Evolutionary conservation across 1,284 basidiomycete genomes (phyloP), one percentile per base, ranked within the genome.

Genomic region (Hypsizygus ulmarius): DNA sequence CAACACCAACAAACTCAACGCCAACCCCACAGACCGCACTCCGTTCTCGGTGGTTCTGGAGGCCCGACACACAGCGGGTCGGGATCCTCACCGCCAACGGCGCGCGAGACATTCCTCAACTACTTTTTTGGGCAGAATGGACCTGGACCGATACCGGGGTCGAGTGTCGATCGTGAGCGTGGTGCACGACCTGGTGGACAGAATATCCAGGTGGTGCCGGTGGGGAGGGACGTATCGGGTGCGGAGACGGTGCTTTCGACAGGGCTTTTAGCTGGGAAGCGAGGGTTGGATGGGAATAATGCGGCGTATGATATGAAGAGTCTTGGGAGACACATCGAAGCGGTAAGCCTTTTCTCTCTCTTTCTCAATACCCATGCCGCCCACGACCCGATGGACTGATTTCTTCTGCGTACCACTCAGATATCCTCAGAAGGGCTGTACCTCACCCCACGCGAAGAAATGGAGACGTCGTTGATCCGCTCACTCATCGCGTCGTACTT

Each of bases 221-320:
- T 73, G 7, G 87, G 86, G 12, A 66, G 84, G 42, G 86, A 89
- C 53, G 56, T 84, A 29, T 79, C 78, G 12, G 78, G 72, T 5
- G 63, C 68, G 10, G 82, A 85, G 49, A 63, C 70, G 9, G 50
- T 70, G 19, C 64, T 79, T 41, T 72, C 74, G 18, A 67, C 75
- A 9, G 85, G 86, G 1, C 62, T 87, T 29, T 74, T 87, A 79
- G 77, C 80, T 36, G 78, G 83, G 27, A 85, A 79, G 67, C 67
- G 81, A 47, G 72, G 72, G 25, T 64, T 88, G 42, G 91, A 93
- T 60, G 87, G 84, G 45, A 87, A 77, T 63, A 89, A 80, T 59
- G 90, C 94, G 40, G 94, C 92, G 32, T 98, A 85, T 67, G 95
- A 99, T 67, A 99, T 99, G 97, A 97, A 95, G 79, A 96, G 93